Conservation (phyloP, 163 green algal genomes). For the Scenedesmus sp. region DNA sequence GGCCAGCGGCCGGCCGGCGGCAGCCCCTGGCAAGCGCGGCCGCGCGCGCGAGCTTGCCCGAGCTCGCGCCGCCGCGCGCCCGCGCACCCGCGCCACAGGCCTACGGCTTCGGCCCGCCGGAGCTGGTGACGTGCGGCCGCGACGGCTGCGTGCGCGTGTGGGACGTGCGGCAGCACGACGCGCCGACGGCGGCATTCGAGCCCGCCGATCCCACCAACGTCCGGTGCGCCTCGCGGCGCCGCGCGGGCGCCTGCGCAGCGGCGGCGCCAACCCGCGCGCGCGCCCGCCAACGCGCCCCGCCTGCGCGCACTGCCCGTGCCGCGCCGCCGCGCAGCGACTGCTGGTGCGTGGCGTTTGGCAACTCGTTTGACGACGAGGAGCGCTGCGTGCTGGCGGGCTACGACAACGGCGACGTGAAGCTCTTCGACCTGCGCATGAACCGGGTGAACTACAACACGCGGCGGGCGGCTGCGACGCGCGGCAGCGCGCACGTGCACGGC, state of each 20-base stretch:
- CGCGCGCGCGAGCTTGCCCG: too few relatives aligned
- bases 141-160: slow-evolving; percentile 88
- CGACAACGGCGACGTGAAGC: slow-evolving; percentile 92
- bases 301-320: too few relatives aligned
- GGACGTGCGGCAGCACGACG: slow-evolving; percentile 81
- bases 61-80: too few relatives aligned
- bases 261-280: slow-evolving; percentile 4
- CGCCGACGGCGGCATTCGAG: slow-evolving; percentile 87
- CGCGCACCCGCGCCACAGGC: too few relatives aligned
- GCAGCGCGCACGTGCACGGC: neutral
- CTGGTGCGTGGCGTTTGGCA: slow-evolving; percentile 90
- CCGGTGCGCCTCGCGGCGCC: slow-evolving; percentile 25
- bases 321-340: slow-evolving; percentile 69
- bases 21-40: too few relatives aligned
- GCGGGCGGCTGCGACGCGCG: neutral
- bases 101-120: slow-evolving; percentile 73
- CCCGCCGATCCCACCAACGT: slow-evolving; percentile 66
- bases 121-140: slow-evolving; percentile 82
- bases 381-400: slow-evolving; percentile 89
- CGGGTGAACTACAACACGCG: slow-evolving; percentile 8
- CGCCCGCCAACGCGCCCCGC: too few relatives aligned
- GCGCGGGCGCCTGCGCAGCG: neutral
- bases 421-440: slow-evolving; percentile 88
- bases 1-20: too few relatives aligned
- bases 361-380: slow-evolving; percentile 85